These are phyloP conservation scores for Trichoderma hamatum DNA, from an alignment of 2,329 filamentous ascomycete species.

Conservation along the genomic window DNA sequence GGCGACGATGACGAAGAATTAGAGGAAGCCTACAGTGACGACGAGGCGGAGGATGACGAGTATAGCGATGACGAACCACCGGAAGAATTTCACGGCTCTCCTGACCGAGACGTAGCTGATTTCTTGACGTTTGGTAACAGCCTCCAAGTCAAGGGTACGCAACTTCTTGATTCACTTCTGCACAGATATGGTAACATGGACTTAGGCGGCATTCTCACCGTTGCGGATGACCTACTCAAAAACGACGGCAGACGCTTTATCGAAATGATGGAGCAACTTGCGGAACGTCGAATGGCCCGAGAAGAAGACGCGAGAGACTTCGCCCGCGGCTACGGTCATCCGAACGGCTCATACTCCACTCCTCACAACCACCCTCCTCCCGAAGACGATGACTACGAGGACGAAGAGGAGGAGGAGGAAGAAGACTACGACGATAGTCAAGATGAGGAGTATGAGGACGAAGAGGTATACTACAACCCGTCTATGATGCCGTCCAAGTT, in stretches of 20 bases:
- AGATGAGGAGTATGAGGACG: constrained; percentile 73
- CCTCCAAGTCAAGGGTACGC: constrained; percentile 83
- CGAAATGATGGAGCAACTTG: constrained; percentile 99
- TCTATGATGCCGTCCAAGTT: constrained; percentile 45
- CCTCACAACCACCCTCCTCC: constrained; percentile 74
- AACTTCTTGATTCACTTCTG: constrained; percentile 49
- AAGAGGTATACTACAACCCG: constrained; percentile 66
- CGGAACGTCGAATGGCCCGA: constrained; percentile 93
- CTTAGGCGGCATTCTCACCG: constrained; percentile 93
- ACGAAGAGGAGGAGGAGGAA: constrained; percentile 66
- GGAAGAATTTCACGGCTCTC: constrained; percentile 67
- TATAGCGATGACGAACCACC: constrained; percentile 68
- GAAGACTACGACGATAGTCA: constrained; percentile 66
- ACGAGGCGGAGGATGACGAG: constrained; percentile 61
- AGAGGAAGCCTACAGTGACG: constrained; percentile 55
- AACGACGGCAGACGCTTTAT: constrained; percentile 99
- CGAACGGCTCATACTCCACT: constrained; percentile 62
- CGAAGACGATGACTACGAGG: constrained; percentile 75
- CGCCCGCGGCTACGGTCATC: constrained; percentile 60
- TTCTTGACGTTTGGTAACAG: constrained; percentile 98
- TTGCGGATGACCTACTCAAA: constrained; percentile 96
- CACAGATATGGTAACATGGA: constrained; percentile 52
- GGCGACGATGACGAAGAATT: constrained; percentile 59
- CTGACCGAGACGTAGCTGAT: constrained; percentile 72
- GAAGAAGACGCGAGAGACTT: constrained; percentile 80